Base-by-base conservation (phyloP, 2,329 filamentous ascomycete species). In the Aspergillus phoenicis region DNA sequence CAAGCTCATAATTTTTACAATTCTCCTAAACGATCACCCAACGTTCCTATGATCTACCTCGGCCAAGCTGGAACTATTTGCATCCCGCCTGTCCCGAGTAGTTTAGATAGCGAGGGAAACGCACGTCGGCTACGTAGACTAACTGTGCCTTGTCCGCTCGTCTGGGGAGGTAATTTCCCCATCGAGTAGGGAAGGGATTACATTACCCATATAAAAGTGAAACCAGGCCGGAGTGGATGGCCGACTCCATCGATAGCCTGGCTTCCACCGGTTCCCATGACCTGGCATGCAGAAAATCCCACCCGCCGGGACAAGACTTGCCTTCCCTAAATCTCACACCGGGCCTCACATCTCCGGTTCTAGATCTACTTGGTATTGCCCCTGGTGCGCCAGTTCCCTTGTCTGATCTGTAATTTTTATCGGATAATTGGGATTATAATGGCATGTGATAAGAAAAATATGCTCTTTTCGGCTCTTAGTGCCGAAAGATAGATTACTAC, bases 311-410 rank as follows among this genome's bases (percentile, higher is more conserved):
- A 51, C 47, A 51, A 51, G 47, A 28, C 47, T 17, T 51, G 47
- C 47, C 47, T 51, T 51, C 47, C 47, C 47, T 51, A 51, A 49
- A 51, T 30, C 47, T 51, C 47, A 51, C 47, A 51, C 47, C 47
- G 47, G 47, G 26, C 47, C 47, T 51, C 47, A 11, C 47, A 51
- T 51, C 47, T 51, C 47, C 47, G 47, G 47, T 51, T 51, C 47
- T 51, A 51, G 47, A 51, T 51, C 47, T 30, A 17, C 47, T 51
- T 51, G 47, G 47, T 51, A 28, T 22, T 49, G 8, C 15, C 47
- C 47, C 47, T 51, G 47, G 26, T 30, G 47, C 28, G 5, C 47
- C 47, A 51, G 47, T 17, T 1, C 47, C 22, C 26, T 30, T 30
- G 30, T 30, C 26, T 51, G 10, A 13, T 28, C 47, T 28, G 30